These are phyloP conservation scores for Pythium dissimile DNA, from an alignment of 352 stramenopile species.

Conservation along the genomic window DNA sequence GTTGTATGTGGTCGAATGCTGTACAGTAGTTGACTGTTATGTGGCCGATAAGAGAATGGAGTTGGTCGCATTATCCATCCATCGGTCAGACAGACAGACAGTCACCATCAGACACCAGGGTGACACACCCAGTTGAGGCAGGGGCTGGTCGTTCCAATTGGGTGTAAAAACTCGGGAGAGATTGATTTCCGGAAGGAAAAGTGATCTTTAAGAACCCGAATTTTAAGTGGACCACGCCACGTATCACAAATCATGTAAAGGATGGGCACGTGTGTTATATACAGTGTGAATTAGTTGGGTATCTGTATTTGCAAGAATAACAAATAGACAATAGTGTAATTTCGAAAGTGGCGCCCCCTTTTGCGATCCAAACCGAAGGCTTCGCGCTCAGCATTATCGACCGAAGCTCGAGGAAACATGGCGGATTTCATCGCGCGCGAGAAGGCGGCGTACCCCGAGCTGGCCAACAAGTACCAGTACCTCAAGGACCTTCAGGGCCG, in stretches of 20 bases:
- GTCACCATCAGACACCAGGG: too few relatives aligned
- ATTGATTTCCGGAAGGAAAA: too few relatives aligned
- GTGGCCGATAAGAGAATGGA: too few relatives aligned
- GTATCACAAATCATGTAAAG: neutral
- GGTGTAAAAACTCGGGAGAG: too few relatives aligned
- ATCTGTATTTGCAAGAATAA: neutral
- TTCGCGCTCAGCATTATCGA: neutral
- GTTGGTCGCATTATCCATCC: conserved; percentile 7
- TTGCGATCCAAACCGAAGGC: conserved; percentile 13
- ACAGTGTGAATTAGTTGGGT: neutral
- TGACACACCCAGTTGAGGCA: too few relatives aligned
- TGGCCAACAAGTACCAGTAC: conserved; percentile 89
- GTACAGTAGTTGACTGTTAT: too few relatives aligned
- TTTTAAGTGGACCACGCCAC: conserved; percentile 4
- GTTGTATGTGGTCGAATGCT: too few relatives aligned
- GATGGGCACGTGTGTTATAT: neutral
- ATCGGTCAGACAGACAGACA: neutral
- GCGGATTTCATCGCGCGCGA: conserved; percentile 86
- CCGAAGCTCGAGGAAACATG: conserved; percentile 10
- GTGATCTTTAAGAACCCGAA: neutral
- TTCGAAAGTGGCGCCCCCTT: neutral
- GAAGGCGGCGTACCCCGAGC: conserved; percentile 86
- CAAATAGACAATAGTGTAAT: neutral
- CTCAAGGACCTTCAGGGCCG: conserved; percentile 88
- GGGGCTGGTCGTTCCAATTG: too few relatives aligned